Evolutionary conservation across 2,329 filamentous ascomycete species (phyloP), one percentile per base, ranked within the genome.

Genomic region (Apiospora rasikravindrae): DNA sequence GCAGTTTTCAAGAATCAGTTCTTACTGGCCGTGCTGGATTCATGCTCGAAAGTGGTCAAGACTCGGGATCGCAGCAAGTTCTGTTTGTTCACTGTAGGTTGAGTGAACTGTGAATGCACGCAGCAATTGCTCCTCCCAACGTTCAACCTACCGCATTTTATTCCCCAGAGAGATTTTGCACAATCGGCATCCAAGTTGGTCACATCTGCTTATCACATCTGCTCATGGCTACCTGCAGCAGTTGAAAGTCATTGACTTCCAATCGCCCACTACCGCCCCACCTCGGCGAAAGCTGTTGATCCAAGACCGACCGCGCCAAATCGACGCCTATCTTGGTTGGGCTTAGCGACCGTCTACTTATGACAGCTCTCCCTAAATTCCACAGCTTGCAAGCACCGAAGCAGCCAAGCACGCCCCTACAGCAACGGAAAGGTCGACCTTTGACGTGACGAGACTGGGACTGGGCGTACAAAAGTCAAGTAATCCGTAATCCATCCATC

Each of bases 401-500:
- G 29, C 57, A 37, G 53, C 33, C 33, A 40, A 40, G 57, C 33
- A 64, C 57, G 57, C 57, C 29, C 53, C 57, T 64, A 64, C 57
- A 64, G 57, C 57, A 64, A 64, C 29, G 57, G 33, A 64, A 64
- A 64, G 57, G 57, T 64, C 40, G 57, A 19, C 57, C 57, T 64
- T 64, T 61, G 53, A 61, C 53, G 53, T 61, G 57, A 64, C 57
- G 33, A 37, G 33, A 37, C 33, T 5, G 33, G 33, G 57, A 40
- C 57, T 64, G 57, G 57, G 29, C 57, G 57, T 64, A 64, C 57
- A 64, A 64, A 64, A 64, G 57, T 64, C 53, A 37, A 64, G 22
- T 10, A 64, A 40, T 13, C 57, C 33, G 33, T 64, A 64, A 64
- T 64, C 57, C 57, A 8, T 24, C 29, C 57, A 64, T 40, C 33